phyloP scores from a whole-genome alignment of 2,329 filamentous ascomycete genomes.

The Diplodia seriata region DNA sequence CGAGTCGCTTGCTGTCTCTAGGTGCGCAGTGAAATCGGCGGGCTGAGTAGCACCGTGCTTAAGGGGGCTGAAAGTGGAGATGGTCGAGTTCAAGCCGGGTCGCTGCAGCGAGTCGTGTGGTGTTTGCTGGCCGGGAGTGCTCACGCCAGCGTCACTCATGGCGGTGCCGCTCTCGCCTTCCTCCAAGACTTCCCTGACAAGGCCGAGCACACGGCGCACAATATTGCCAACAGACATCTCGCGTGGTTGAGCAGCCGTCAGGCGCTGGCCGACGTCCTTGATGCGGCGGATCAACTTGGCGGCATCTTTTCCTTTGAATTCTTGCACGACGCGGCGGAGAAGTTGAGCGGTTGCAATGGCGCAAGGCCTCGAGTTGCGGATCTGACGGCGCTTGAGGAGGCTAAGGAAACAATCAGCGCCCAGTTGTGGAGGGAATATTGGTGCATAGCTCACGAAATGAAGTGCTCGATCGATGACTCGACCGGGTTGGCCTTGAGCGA shows the following conservation, averaged over 20 bases:
- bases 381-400: constrained; percentile 88
- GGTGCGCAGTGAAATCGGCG: constrained; percentile 40
- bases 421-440: constrained; percentile 17
- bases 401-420: constrained; percentile 45
- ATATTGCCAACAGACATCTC: constrained; percentile 96
- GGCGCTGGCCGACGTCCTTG: constrained; percentile 75
- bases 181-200: constrained; percentile 90
- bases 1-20: constrained; percentile 46
- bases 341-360: constrained; percentile 91
- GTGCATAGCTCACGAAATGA: constrained; percentile 72
- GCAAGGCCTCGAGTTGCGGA: constrained; percentile 84
- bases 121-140: constrained; percentile 51
- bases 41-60: constrained; percentile 51
- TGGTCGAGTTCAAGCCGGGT: constrained; percentile 50
- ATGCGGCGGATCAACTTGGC: constrained; percentile 81
- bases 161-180: constrained; percentile 72
- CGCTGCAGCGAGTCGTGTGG: constrained; percentile 47
- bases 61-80: constrained; percentile 57
- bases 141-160: constrained; percentile 66
- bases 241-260: constrained; percentile 83
- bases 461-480: constrained; percentile 81
- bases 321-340: constrained; percentile 83
- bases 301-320: constrained; percentile 78
- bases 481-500: constrained; percentile 76
- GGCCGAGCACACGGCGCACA: constrained; percentile 83